Conservation (phyloP, 768 basidiomycete genomes). For the Zangia roseola region DNA sequence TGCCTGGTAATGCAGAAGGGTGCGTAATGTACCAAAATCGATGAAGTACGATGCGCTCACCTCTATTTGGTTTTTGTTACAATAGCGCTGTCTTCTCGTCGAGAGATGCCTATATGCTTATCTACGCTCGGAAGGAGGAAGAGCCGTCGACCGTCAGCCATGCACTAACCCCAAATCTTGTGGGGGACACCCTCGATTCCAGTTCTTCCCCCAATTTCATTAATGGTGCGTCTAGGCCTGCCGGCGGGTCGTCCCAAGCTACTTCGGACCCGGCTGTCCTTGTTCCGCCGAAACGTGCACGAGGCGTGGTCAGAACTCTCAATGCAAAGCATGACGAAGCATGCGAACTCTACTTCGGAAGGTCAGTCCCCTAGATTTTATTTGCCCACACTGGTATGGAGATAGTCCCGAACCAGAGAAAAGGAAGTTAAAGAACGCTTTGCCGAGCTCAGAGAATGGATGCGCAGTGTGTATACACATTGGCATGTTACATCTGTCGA, state of each 20-base stretch:
- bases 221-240: slow-evolving; percentile 21
- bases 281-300: slow-evolving; percentile 54
- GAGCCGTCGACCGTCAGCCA: slow-evolving; percentile 10
- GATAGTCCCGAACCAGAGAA: slow-evolving; percentile 37
- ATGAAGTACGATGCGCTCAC: slow-evolving; percentile 35
- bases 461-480: slow-evolving; percentile 57
- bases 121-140: slow-evolving; percentile 62
- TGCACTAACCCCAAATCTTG: slow-evolving; percentile 16
- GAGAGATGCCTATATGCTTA: slow-evolving; percentile 93
- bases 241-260: slow-evolving; percentile 6
- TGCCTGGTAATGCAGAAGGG: slow-evolving; percentile 50
- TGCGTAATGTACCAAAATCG: slow-evolving; percentile 75
- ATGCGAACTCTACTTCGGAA: slow-evolving; percentile 47
- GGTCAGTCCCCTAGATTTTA: slow-evolving; percentile 37
- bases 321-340: slow-evolving; percentile 56
- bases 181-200: slow-evolving; percentile 15
- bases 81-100: slow-evolving; percentile 57
- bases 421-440: slow-evolving; percentile 44
- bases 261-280: slow-evolving; percentile 25
- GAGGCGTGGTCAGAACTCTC: slow-evolving; percentile 49
- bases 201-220: slow-evolving; percentile 14
- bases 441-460: slow-evolving; percentile 46
- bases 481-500: slow-evolving; percentile 55
- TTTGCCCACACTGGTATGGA: slow-evolving; percentile 15
- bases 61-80: slow-evolving; percentile 19